Evolutionary conservation across 352 stramenopile species (phyloP).

Genomic region (Phytophthora pluvialis): DNA sequence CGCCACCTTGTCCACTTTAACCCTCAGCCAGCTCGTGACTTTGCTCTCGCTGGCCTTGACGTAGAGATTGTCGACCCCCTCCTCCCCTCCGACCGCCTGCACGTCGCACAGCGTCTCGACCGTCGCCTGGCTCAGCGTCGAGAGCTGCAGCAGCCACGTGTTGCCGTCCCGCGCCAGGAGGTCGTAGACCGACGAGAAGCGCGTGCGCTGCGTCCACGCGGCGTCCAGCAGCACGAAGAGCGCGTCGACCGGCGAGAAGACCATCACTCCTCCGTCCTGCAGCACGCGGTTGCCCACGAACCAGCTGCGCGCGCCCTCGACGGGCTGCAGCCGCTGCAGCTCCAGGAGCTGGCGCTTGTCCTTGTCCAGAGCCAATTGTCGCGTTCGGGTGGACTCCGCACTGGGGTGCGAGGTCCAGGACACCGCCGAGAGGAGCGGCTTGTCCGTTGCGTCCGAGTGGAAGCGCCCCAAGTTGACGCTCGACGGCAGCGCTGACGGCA

Average conservation of each 20-base stretch:
- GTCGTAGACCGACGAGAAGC: conserved; percentile 68
- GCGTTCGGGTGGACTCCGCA: conserved; percentile 33
- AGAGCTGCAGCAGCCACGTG: conserved; percentile 62
- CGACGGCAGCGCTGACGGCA: conserved; percentile 45
- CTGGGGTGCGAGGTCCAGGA: conserved; percentile 46
- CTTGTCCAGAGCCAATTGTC: conserved; percentile 64
- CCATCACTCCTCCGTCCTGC: conserved; percentile 66
- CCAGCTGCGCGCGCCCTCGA: conserved; percentile 71
- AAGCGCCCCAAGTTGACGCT: conserved; percentile 62
- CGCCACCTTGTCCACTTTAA: conserved; percentile 61
- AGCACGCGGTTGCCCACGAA: conserved; percentile 78
- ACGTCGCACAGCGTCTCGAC: conserved; percentile 67
- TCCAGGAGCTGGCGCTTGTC: conserved; percentile 52
- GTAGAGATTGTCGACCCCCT: conserved; percentile 56
- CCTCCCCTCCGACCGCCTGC: conserved; percentile 45
- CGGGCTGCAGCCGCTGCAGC: conserved; percentile 70
- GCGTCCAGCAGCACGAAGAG: conserved; percentile 76
- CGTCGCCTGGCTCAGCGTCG: conserved; percentile 28
- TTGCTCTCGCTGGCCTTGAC: conserved; percentile 69
- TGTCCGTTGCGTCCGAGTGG: conserved; percentile 64
- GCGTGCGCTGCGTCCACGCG: conserved; percentile 49
- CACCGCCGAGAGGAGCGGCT: conserved; percentile 55
- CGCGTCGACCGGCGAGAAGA: conserved; percentile 73
- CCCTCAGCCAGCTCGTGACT: conserved; percentile 51
- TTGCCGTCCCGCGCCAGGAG: conserved; percentile 54